phyloP scores from a whole-genome alignment of 2,329 filamentous ascomycete genomes.

The Nigrospora osmanthi region DNA sequence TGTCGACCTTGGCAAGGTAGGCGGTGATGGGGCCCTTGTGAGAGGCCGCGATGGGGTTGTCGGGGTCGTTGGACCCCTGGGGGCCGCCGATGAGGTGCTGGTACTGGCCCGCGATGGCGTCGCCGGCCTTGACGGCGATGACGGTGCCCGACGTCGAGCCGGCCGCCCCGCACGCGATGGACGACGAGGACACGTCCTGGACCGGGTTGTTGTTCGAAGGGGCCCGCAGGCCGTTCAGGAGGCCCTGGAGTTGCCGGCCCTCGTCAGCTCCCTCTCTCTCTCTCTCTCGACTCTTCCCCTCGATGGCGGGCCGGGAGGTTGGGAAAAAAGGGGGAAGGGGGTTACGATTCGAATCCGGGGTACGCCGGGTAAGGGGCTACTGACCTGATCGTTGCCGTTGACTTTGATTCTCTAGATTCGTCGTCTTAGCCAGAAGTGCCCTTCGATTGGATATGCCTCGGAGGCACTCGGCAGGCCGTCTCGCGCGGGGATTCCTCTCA shows the following conservation, averaged over 20 bases:
- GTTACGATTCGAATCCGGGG: no score
- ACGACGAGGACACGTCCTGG: constrained; percentile 36
- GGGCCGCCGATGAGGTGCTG: constrained; percentile 46
- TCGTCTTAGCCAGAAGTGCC: background rate
- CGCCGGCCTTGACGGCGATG: constrained; percentile 40
- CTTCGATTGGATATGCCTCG: background rate
- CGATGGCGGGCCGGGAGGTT: no score
- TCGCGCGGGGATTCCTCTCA: constrained; percentile 8
- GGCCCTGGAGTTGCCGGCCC: constrained; percentile 18
- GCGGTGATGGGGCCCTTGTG: constrained; percentile 48
- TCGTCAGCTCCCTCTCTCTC: no score
- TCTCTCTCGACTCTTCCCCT: no score
- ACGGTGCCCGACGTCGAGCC: constrained; percentile 32
- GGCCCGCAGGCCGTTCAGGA: constrained; percentile 35
- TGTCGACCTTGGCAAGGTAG: constrained; percentile 44
- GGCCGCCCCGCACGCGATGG: constrained; percentile 41
- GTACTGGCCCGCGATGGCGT: constrained; percentile 43
- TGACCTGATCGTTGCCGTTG: constrained; percentile 27
- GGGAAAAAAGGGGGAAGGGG: no score
- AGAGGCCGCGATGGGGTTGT: constrained; percentile 45
- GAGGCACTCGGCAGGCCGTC: no score
- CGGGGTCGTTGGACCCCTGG: constrained; percentile 37
- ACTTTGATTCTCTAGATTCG: constrained; percentile 33
- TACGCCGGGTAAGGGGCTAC: no score
- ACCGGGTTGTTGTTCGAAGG: constrained; percentile 46